phyloP scores from a whole-genome alignment of 1,139 yeast genomes.

The Blastobotrys indianensis region DNA sequence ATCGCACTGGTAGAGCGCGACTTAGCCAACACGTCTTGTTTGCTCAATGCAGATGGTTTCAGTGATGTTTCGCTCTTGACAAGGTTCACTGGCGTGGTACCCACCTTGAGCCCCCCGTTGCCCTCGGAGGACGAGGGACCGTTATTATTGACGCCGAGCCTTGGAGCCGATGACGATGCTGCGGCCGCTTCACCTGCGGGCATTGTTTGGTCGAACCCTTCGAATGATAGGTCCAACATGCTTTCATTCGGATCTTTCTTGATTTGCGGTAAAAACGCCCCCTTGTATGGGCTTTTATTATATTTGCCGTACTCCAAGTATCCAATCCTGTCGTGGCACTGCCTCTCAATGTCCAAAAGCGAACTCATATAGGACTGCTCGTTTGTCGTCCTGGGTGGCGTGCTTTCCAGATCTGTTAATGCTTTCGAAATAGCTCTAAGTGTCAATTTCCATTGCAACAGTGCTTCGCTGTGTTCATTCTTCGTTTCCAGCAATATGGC shows the following conservation, averaged over 20 bases:
- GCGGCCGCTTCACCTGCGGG: not conserved
- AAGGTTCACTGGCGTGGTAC: no score
- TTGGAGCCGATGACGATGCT: not conserved
- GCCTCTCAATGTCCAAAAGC: conserved; percentile 34
- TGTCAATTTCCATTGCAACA: conserved; percentile 31
- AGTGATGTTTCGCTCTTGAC: no score
- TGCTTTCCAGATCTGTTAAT: conserved; percentile 28
- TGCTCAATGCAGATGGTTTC: not conserved
- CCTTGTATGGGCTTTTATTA: conserved; percentile 11
- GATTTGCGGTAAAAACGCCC: conserved; percentile 4
- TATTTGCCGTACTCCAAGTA: conserved; percentile 27
- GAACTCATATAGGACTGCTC: conserved; percentile 33
- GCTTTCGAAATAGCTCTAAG: conserved; percentile 27
- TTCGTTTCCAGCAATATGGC: conserved; percentile 33
- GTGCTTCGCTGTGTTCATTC: conserved; percentile 29
- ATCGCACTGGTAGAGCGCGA: not conserved
- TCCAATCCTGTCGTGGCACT: conserved; percentile 34
- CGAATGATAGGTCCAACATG: conserved; percentile 5
- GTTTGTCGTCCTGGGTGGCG: conserved; percentile 28
- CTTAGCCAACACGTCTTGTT: not conserved
- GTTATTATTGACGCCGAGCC: not conserved
- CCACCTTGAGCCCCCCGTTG: not conserved
- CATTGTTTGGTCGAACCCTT: not conserved
- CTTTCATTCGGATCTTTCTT: conserved; percentile 1
- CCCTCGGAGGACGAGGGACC: not conserved